These are phyloP conservation scores for Sphenostylis stenocarpa DNA, from an alignment of 306 rosid species.

Conservation along the genomic window DNA sequence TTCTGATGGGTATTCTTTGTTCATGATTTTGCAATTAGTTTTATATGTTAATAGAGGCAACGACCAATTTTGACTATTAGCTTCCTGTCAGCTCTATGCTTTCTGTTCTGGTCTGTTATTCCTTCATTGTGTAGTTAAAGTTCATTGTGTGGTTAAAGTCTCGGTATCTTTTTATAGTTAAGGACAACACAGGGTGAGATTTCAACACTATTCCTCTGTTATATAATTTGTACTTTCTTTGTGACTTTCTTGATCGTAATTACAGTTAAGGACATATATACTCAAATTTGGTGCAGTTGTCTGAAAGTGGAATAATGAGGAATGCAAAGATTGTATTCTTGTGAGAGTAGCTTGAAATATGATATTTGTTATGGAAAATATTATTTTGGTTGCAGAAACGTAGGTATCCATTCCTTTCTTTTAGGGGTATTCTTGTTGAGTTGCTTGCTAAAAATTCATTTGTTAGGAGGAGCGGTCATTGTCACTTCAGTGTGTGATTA, in stretches of 20 bases:
- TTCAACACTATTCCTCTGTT: background rate
- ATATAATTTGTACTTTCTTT: conserved; percentile 10
- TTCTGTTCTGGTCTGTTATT: conserved; percentile 4
- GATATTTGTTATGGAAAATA: conserved; percentile 20
- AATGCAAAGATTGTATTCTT: background rate
- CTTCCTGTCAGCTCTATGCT: background rate
- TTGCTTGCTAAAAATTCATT: background rate
- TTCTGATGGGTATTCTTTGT: background rate
- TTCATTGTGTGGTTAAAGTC: background rate
- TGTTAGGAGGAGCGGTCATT: background rate
- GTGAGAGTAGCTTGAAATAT: conserved; percentile 24
- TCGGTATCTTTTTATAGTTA: conserved; percentile 19
- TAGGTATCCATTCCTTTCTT: conserved; percentile 16
- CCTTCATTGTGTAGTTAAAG: background rate
- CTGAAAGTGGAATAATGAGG: conserved; percentile 12
- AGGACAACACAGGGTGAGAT: background rate
- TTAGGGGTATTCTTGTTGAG: background rate
- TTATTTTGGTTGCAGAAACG: conserved; percentile 8
- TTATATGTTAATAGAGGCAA: background rate
- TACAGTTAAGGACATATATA: background rate
- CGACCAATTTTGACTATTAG: conserved; percentile 6
- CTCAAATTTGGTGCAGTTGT: conserved; percentile 9
- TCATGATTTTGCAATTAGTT: conserved; percentile 8
- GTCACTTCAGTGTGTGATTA: background rate
- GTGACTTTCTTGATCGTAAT: conserved; percentile 15